phyloP scores from a whole-genome alignment of 768 basidiomycete species.

The Cantharellus cinnabarinus region DNA sequence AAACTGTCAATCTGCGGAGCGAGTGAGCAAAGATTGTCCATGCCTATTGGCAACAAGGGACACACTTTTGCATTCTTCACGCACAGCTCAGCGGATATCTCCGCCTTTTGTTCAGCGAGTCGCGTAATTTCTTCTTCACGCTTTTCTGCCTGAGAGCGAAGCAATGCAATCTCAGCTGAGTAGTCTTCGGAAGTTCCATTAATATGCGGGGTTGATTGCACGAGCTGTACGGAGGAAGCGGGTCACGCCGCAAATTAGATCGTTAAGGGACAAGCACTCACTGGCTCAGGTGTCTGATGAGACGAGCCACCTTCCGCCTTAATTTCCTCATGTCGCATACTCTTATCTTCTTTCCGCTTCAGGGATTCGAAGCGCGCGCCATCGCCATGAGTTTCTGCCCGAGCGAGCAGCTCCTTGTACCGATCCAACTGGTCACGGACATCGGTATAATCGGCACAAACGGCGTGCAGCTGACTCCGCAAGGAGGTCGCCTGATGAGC shows the following conservation, averaged over 20 bases:
- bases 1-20: no score
- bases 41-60: no score
- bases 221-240: no score
- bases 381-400: constrained; percentile 41
- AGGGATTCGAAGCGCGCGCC: constrained; percentile 37
- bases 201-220: no score
- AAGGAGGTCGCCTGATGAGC: constrained; percentile 31
- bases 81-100: constrained; percentile 26
- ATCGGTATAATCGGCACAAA: constrained; percentile 31
- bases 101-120: constrained; percentile 4
- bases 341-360: constrained; percentile 2
- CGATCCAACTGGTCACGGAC: constrained; percentile 27
- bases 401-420: constrained; percentile 30
- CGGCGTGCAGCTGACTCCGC: constrained; percentile 34
- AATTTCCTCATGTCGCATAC: no score
- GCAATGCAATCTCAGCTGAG: no score
- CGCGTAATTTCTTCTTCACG: not conserved
- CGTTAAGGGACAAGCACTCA: not conserved
- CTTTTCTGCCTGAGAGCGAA: not conserved
- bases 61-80: no score
- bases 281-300: not conserved
- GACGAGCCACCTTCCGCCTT: constrained; percentile 1
- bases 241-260: not conserved
- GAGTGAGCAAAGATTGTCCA: no score
- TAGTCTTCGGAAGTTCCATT: no score